Base-by-base conservation (phyloP, 2,329 filamentous ascomycete species). In the Blastomyces gilchristii region DNA sequence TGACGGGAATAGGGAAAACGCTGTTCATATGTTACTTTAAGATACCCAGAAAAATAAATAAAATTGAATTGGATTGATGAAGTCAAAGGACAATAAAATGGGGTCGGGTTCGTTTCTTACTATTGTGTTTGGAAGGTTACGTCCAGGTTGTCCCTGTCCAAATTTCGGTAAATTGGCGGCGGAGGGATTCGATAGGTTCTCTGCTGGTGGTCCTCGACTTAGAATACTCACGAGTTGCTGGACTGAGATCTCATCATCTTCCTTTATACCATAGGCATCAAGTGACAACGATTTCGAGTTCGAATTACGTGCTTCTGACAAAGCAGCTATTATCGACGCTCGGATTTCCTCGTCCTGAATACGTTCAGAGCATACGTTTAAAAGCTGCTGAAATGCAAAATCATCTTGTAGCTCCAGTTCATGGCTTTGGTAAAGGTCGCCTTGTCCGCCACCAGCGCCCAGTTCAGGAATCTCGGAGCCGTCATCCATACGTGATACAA, bases 1-100 rank as follows among this genome's bases (percentile, higher is more conserved):
- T 97, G 93, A 0, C 93, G 84, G 0, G 93, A 93, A 71, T 92
- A 97, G 0, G 92, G 90, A 67, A 96, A 97, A 25, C 77, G 80
- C 78, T 77, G 54, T 57, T 25, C n/a, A 57, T 25, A 11, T 25
- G 34, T 57, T 57, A 57, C 16, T 41, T 41, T 4, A n/a, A 57
- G 4, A 0, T 3, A 39, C 18, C 43, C 58, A 31, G 7, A 58
- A 54, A 41, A 31, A 9, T 4, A n/a, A 2, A 25, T 3, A 1
- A 6, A 4, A 43, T 43, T 43, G 3, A 16, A 12, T 16, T 43
- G 12, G 28, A 49, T 18, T 12, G 18, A 18, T 41, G 14, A 34
- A 31, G 34, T 56, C 22, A 12, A 45, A 58, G 11, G 34, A 59
- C 9, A 14, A 34, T 37, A 28, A 16, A 28, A 25, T 34, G 39